Conservation (phyloP, 2,329 filamentous ascomycete species). For the Aureobasidium mangrovei region DNA sequence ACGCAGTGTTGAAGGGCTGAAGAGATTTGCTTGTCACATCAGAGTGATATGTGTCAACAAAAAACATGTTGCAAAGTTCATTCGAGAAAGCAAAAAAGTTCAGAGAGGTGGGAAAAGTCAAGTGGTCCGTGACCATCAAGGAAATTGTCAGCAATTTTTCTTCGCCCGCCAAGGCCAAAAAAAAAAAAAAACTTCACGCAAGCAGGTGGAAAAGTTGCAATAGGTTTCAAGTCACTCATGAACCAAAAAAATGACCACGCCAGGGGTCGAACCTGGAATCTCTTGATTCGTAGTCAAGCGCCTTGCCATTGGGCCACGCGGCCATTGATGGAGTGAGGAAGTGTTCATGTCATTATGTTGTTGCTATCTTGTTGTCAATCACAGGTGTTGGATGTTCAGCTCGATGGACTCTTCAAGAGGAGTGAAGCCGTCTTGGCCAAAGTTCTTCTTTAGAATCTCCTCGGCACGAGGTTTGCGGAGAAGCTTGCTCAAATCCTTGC, state of each 20-base stretch:
- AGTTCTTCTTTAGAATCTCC: conserved; percentile 22
- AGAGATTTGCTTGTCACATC: no score
- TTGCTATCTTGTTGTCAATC: not conserved
- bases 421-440: conserved; percentile 23
- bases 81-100: no score
- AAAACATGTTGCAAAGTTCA: no score
- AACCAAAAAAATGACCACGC: conserved; percentile 6
- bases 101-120: no score
- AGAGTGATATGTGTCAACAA: no score
- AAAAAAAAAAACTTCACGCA: no score
- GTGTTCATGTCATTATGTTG: not conserved
- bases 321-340: not conserved
- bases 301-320: conserved; percentile 49
- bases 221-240: no score
- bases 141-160: no score
- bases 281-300: conserved; percentile 44
- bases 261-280: conserved; percentile 17
- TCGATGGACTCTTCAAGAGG: conserved; percentile 22
- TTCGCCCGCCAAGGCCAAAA: no score
- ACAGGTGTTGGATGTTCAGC: conserved; percentile 12
- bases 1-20: no score
- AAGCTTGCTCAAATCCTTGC: conserved; percentile 13
- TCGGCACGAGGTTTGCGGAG: conserved; percentile 19
- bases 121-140: no score
- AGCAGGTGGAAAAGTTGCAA: no score